Evolutionary conservation across 257 asterid genomes (phyloP).

Genomic region (Solanum arcanum): DNA sequence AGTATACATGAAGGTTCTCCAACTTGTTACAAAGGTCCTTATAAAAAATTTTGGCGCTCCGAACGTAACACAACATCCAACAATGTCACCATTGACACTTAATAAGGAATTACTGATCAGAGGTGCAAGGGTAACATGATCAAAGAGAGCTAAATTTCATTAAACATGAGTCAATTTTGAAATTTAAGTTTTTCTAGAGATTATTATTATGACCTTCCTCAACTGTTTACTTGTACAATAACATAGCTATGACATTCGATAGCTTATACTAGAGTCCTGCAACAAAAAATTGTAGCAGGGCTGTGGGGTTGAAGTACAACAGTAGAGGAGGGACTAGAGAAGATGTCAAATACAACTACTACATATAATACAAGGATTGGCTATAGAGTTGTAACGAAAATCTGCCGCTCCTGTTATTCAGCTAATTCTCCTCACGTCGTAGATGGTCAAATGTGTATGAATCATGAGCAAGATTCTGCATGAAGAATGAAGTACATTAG

Average conservation of each 20-base stretch:
- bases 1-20: too few relatives aligned
- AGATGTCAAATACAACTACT: background rate
- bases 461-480: slow-evolving; percentile 1
- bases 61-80: background rate
- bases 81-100: background rate
- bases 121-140: background rate
- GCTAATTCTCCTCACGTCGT: background rate
- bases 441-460: background rate
- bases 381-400: background rate
- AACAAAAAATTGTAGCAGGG: background rate
- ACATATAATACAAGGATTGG: background rate
- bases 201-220: background rate
- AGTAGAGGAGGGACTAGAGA: background rate
- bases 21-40: too few relatives aligned
- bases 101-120: background rate
- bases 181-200: background rate
- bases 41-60: rapidly evolving
- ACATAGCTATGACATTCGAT: background rate
- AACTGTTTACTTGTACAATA: background rate
- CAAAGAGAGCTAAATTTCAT: background rate
- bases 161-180: background rate
- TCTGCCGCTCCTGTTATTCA: background rate
- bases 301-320: background rate
- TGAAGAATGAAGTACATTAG: background rate
- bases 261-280: background rate